Evolutionary conservation across 805 yeast species (phyloP).

Genomic region (Maudiozyma saulgeensis): DNA sequence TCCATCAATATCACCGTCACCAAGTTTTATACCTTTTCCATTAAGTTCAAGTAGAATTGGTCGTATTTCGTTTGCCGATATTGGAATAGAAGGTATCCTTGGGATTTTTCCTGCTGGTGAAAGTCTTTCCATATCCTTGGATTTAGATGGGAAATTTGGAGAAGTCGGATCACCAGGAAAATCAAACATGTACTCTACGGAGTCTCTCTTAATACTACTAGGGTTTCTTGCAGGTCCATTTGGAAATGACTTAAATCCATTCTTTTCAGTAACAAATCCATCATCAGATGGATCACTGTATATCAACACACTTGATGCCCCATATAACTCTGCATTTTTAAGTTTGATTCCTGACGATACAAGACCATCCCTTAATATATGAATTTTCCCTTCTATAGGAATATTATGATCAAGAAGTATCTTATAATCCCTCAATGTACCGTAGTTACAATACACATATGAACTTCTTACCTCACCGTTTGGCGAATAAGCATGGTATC

Average conservation of each 20-base stretch:
- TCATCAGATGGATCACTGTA: conserved; percentile 41
- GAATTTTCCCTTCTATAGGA: conserved; percentile 46
- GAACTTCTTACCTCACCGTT: conserved; percentile 49
- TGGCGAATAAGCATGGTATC: conserved; percentile 57
- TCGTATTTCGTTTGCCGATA: conserved; percentile 35
- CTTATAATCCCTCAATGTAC: conserved; percentile 45
- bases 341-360: conserved; percentile 49
- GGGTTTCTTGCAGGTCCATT: conserved; percentile 59
- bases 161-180: conserved; percentile 75
- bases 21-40: conserved; percentile 31
- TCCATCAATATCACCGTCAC: conserved; percentile 34
- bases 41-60: conserved; percentile 34
- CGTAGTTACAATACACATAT: conserved; percentile 55
- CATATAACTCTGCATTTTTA: conserved; percentile 49
- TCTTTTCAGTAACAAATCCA: conserved; percentile 40
- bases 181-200: conserved; percentile 47
- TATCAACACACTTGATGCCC: conserved; percentile 53
- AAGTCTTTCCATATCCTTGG: conserved; percentile 29
- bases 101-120: conserved; percentile 39
- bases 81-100: conserved; percentile 44
- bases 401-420: conserved; percentile 33
- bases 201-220: conserved; percentile 50
- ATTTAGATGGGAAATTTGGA: conserved; percentile 56
- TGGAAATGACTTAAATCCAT: conserved; percentile 53
- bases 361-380: conserved; percentile 43